Percentiles rank a stretch among this genome's conserved stretches.
phyloP scores from a whole-genome alignment of 352 stramenopile genomes.

The Pythium sp. region DNA sequence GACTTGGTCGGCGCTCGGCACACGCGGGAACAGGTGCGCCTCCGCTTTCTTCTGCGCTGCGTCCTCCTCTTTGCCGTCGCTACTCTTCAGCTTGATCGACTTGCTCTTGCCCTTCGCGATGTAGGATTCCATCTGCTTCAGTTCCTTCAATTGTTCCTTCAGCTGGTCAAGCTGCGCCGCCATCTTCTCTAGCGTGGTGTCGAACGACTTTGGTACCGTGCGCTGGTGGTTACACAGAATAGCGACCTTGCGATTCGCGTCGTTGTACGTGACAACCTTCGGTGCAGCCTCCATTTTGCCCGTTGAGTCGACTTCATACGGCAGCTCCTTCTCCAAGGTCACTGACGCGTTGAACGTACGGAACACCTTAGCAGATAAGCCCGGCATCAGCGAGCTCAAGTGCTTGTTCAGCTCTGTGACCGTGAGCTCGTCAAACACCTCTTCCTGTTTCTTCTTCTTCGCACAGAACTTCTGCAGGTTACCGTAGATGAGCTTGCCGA shows the following conservation, averaged over 20 bases:
- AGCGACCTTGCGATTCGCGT: constrained; percentile 99
- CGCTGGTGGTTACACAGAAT: constrained; percentile 99
- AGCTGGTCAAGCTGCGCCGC: constrained; percentile 90
- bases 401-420: constrained; percentile 97
- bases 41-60: constrained; percentile 90
- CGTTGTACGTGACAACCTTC: constrained; percentile 99
- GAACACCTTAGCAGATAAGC: constrained; percentile 99
- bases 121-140: constrained; percentile 91
- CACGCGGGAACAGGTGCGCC: constrained; percentile 92
- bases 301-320: constrained; percentile 47
- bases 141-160: constrained; percentile 93
- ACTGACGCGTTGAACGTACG: constrained; percentile 99
- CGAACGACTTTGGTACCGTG: constrained; percentile 97
- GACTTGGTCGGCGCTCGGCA: constrained; percentile 92
- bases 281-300: constrained; percentile 67
- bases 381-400: constrained; percentile 98
- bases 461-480: constrained; percentile 97
- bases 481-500: constrained; percentile 91
- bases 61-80: constrained; percentile 81
- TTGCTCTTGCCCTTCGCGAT: constrained; percentile 88
- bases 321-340: constrained; percentile 98
- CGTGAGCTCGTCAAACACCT: constrained; percentile 98
- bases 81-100: constrained; percentile 90
- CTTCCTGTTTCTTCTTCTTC: constrained; percentile 94
- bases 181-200: constrained; percentile 94